Evolutionary conservation across 306 rosid genomes (phyloP).

Genomic region (Begonia loranthoides): DNA sequence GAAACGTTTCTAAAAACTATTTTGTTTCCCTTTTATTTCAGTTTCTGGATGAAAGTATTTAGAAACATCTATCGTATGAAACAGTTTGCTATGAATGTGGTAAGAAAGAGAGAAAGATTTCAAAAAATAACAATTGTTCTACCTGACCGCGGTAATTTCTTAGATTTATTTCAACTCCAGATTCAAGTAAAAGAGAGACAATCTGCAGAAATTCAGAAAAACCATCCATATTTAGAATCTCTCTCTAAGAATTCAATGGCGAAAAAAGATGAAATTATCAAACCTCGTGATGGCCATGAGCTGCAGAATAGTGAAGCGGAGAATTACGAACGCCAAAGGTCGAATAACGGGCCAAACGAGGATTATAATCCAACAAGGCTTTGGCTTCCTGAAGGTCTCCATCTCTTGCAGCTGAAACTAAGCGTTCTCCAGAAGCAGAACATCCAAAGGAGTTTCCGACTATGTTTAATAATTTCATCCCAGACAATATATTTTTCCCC

Average conservation of each 20-base stretch:
- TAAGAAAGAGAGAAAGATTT: neutral
- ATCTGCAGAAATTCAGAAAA: conserved; percentile 28
- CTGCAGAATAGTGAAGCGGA: conserved; percentile 94
- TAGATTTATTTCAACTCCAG: conserved; percentile 90
- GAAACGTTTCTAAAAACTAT: too few species aligned
- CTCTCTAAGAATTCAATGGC: too few species aligned
- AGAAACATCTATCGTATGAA: too few species aligned
- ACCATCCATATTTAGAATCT: too few species aligned
- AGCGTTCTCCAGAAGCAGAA: conserved; percentile 95
- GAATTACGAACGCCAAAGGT: conserved; percentile 96
- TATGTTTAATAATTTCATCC: conserved; percentile 53
- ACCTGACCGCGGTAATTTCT: conserved; percentile 99
- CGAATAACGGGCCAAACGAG: conserved; percentile 85
- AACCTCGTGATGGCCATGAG: conserved; percentile 99
- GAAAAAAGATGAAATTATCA: too few species aligned
- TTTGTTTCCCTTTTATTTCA: too few species aligned
- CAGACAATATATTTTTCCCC: conserved; percentile 1
- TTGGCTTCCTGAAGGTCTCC: conserved; percentile 96
- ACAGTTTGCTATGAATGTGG: too few species aligned
- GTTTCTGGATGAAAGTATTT: too few species aligned
- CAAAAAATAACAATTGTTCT: neutral
- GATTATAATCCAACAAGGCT: conserved; percentile 85
- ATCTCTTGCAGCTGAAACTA: conserved; percentile 98
- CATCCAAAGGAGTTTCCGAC: conserved; percentile 97
- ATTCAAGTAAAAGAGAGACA: conserved; percentile 79